These are phyloP conservation scores for Cordyceps pruinosa DNA, from an alignment of 2,329 filamentous ascomycete genomes.

Conservation along the genomic window DNA sequence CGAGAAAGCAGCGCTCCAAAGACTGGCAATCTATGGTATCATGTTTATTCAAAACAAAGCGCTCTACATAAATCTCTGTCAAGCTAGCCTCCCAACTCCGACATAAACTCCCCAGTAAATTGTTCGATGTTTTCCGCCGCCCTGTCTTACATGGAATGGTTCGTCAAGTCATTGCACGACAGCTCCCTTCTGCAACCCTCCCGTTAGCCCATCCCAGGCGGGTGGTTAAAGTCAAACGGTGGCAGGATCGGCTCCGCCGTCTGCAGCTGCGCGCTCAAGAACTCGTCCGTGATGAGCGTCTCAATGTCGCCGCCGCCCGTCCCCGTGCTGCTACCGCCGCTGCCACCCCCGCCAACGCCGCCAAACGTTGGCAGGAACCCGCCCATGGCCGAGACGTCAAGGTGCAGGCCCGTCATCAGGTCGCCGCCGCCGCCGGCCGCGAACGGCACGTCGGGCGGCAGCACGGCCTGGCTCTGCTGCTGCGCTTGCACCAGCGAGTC, in stretches of 20 bases:
- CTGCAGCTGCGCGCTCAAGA: slow-evolving; percentile 27
- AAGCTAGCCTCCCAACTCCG: no score
- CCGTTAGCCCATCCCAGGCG: slow-evolving; percentile 4
- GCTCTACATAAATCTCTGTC: no score
- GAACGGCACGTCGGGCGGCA: slow-evolving; percentile 26
- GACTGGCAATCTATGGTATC: no score
- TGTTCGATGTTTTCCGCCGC: no score
- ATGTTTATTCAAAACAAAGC: no score
- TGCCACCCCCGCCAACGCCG: not conserved
- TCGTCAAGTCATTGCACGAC: no score
- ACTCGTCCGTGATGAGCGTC: slow-evolving; percentile 29
- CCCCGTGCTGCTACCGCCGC: slow-evolving; percentile 1
- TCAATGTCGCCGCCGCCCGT: slow-evolving; percentile 23
- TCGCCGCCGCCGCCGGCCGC: slow-evolving; percentile 26
- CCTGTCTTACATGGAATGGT: no score
- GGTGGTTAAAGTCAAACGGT: slow-evolving; percentile 27
- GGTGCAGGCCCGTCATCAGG: slow-evolving; percentile 27
- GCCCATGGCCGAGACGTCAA: slow-evolving; percentile 19
- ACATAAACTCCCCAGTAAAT: no score
- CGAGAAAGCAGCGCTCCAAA: no score
- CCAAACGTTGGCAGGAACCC: slow-evolving; percentile 19
- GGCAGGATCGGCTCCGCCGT: slow-evolving; percentile 20
- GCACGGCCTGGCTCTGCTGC: slow-evolving; percentile 23
- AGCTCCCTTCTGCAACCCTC: no score
- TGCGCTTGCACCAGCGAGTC: slow-evolving; percentile 27